Evolutionary conservation across 129 eudicot genomes (phyloP), one percentile per base, ranked within the genome.

Genomic region (Flaveria trinervia): DNA sequence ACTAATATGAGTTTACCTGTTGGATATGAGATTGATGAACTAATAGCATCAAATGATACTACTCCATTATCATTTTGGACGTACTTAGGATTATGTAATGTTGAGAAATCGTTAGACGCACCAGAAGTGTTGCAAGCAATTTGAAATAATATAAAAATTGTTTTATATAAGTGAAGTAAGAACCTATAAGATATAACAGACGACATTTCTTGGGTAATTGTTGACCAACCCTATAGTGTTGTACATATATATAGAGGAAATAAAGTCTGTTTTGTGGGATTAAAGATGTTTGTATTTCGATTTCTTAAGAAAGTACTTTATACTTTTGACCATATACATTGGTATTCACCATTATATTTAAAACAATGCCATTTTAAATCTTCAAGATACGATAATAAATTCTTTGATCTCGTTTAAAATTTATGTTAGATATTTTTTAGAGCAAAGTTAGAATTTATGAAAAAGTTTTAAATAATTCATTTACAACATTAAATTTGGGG

Each of bases 101-200:
- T 22, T 69, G 57, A 45, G 39, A 20, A n/a, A 12, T 71, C 60
- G 17, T 16, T 54, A 17, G 11, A 71, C 8, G 28, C 65, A 54
- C 7, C n/a, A 52, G 65, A 50, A 17, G 50, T 13, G 57, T 30
- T 33, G 10, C 49, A 71, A 3, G 26, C 49, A 71, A 71, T 71
- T 18, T 71, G 76, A 30, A 71, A n/a, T 51, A 71, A 15, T 52
- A 71, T 54, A 28, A 71, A 15, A 71, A 52, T 9, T 11, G 28
- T 33, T 50, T 30, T 52, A 55, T 9, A 71, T 6, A n/a, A 28
- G 11, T n/a, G 76, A 51, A 71, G 39, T 54, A 26, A 52, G 49
- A 71, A 28, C 17, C 65, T 71, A 28, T 36, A 70, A 70, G 7
- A 22, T 41, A 28, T 0, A 16, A 48, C 6, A 70, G 57, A 48